Evolutionary conservation across 768 basidiomycete species (phyloP).

Genomic region (Cystobasidium ongulense): DNA sequence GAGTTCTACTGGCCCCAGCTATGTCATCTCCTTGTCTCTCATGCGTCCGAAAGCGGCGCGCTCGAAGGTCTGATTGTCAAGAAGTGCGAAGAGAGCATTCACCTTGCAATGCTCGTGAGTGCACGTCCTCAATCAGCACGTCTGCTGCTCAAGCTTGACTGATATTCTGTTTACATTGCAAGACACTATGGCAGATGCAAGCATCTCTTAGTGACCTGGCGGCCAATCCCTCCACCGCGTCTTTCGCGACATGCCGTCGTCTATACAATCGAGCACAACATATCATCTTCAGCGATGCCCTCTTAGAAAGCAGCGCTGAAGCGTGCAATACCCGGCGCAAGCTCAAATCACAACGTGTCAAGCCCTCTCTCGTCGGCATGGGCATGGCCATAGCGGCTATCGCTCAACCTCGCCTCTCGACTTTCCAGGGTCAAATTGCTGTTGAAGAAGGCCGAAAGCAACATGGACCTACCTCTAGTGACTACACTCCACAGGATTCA

Average conservation of each 20-base stretch:
- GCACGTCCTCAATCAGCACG: background rate
- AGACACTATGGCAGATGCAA: constrained; percentile 99
- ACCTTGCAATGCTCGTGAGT: constrained; percentile 87
- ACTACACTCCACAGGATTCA: background rate
- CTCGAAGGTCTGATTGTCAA: constrained; percentile 90
- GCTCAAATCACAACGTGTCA: constrained; percentile 53
- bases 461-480: background rate
- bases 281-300: constrained; percentile 86
- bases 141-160: background rate
- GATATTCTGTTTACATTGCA: background rate
- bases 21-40: constrained; percentile 79
- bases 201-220: constrained; percentile 75
- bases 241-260: constrained; percentile 85
- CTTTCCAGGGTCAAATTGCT: constrained; percentile 70
- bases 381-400: constrained; percentile 69
- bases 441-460: constrained; percentile 78
- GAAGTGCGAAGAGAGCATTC: constrained; percentile 78
- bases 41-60: constrained; percentile 81
- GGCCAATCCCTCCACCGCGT: constrained; percentile 57
- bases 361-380: constrained; percentile 74
- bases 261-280: constrained; percentile 84
- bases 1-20: constrained; percentile 52
- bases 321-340: constrained; percentile 57
- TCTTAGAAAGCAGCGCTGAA: constrained; percentile 56
- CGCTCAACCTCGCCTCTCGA: constrained; percentile 65